Conservation (phyloP, 2,329 filamentous ascomycete genomes). For the Botryotinia globosa region DNA sequence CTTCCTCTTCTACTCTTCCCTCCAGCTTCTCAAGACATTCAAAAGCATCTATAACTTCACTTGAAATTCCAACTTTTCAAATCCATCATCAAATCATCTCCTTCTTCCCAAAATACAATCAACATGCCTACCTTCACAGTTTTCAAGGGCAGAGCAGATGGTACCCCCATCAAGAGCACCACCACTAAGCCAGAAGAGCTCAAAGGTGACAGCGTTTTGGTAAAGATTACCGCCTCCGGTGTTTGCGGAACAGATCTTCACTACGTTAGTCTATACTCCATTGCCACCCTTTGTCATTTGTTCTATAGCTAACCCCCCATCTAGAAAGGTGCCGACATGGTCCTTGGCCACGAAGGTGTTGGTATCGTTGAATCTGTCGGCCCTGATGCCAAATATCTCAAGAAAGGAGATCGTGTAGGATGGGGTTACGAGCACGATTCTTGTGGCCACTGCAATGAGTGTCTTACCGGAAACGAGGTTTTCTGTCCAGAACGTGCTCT, state of each 20-base stretch:
- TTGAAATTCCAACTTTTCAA: neutral
- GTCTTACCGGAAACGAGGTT: constrained; percentile 42
- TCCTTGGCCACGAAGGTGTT: constrained; percentile 67
- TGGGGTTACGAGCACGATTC: constrained; percentile 44
- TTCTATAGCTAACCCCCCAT: constrained; percentile 9
- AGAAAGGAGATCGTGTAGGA: constrained; percentile 45
- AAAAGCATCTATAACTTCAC: constrained; percentile 1
- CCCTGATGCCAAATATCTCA: constrained; percentile 45
- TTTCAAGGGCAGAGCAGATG: constrained; percentile 22
- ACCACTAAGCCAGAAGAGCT: constrained; percentile 23
- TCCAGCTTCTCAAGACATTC: neutral
- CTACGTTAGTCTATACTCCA: constrained; percentile 14
- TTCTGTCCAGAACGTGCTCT: constrained; percentile 43
- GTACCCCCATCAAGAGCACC: constrained; percentile 16
- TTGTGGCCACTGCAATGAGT: constrained; percentile 45
- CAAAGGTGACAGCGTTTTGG: constrained; percentile 21
- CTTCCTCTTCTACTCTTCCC: neutral
- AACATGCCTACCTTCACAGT: constrained; percentile 25
- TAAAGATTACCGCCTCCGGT: constrained; percentile 24
- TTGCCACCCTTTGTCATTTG: neutral
- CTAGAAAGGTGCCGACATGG: constrained; percentile 23
- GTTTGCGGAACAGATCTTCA: constrained; percentile 25
- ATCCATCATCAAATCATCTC: neutral
- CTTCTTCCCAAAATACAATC: neutral
- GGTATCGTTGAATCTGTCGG: constrained; percentile 62